Base-by-base conservation (phyloP, 1,139 yeast species). In the Candida neerlandica region DNA sequence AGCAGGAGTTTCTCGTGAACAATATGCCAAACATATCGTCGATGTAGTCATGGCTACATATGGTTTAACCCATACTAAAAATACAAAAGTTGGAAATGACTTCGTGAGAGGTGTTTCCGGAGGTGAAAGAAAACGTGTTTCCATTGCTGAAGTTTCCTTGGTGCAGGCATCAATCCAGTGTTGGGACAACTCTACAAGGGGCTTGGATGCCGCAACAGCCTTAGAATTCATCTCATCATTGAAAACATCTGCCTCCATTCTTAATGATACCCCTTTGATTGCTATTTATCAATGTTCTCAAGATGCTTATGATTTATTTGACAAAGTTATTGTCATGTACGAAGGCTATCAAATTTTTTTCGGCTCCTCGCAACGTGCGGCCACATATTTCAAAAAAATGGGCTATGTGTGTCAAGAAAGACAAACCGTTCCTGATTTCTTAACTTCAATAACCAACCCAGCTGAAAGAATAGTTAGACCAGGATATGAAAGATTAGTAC, bases 361-460 rank as follows among this genome's bases (percentile, higher is more conserved):
- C 60, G 96, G 96, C 52, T 78, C 81, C 38, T 75, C 82, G 11
- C 65, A 63, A 40, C 58, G 64, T 12, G 84, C 84, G 1, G 77
- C 72, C 57, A 61, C 56, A 2, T 80, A 65, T 59, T 80, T 80
- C 50, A 63, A 65, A 47, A 65, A 65, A 21, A 71, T 79, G 80
- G 85, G 85, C 6, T 81, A 66, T 57, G 65, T 75, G 12, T 86
- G 90, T 60, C 86, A 88, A 40, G 75, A 78, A 34, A 82, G 96
- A 66, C 91, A 86, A 70, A 86, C 96, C 7, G 85, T 94, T 4
- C 53, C 57, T 12, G 57, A 54, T 43, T 53, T 53, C 66, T 73
- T 88, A 60, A 88, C 96, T 2, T 81, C 92, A 1, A 70, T 87
- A 39, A 86, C 94, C 2, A 83, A 83, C 58, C 90, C 94, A 6